Percentiles rank a stretch among this genome's conserved stretches.
phyloP scores from a whole-genome alignment of 73 alveolate species.

The Paramecium tetraurelia region DNA sequence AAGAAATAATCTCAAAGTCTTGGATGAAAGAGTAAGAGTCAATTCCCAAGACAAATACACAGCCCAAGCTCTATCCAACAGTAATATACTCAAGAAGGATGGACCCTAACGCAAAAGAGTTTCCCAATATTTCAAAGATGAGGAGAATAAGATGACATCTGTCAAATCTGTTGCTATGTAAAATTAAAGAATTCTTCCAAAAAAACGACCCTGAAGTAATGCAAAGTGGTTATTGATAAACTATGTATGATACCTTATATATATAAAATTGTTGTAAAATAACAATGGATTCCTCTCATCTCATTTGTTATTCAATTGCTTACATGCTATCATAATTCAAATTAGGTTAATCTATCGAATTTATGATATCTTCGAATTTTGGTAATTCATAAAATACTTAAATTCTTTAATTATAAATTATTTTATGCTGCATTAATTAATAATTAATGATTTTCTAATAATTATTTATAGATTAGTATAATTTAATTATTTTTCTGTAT shows the following conservation, averaged over 20 bases:
- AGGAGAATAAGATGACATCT: not conserved
- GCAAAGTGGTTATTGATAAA: not conserved
- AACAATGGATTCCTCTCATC: not conserved
- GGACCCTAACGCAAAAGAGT: not conserved
- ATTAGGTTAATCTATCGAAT: no score
- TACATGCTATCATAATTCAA: no score
- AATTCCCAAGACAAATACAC: not conserved
- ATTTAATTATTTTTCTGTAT: no score
- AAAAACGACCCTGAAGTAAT: not conserved
- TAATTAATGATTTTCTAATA: no score
- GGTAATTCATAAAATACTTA: not conserved
- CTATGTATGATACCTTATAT: not conserved
- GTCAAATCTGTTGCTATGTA: not conserved
- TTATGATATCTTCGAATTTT: no score
- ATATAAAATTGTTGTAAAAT: no score
- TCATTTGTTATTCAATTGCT: no score
- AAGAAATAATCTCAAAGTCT: not conserved
- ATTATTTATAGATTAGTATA: not conserved
- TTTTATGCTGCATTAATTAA: not conserved
- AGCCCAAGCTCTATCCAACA: not conserved
- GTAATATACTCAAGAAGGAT: not conserved
- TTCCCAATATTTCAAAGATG: not conserved
- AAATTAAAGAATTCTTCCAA: not conserved
- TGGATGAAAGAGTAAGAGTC: not conserved
- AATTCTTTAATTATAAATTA: no score